Conservation (phyloP, 139 green algal species). For the Pycnococcus provasolii region DNA sequence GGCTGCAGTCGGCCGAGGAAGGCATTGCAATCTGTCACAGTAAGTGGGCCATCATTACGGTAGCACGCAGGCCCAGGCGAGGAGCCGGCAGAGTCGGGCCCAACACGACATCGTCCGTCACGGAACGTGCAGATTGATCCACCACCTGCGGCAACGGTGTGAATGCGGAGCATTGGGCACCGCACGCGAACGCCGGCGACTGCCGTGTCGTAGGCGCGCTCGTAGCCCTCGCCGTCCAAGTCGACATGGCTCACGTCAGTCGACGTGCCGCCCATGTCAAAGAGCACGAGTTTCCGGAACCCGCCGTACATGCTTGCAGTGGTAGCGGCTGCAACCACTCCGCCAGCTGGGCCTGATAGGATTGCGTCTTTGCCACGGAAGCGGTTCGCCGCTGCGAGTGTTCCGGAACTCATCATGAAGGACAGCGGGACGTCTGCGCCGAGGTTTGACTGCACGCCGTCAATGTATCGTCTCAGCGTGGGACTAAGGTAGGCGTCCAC, state of each 20-base stretch:
- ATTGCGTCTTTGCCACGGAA: constrained; percentile 32
- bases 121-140: constrained; percentile 20
- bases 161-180: constrained; percentile 20
- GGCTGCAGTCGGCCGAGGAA: constrained; percentile 12
- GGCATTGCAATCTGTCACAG: constrained; percentile 25
- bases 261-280: constrained; percentile 26
- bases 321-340: constrained; percentile 10
- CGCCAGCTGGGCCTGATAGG: constrained; percentile 20
- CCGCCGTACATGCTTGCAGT: constrained; percentile 1
- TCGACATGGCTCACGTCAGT: constrained; percentile 20
- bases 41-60: constrained; percentile 11
- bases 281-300: constrained; percentile 13
- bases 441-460: not conserved
- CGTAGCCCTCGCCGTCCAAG: not conserved
- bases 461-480: constrained; percentile 17
- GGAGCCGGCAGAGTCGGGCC: constrained; percentile 13
- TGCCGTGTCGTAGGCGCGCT: constrained; percentile 19
- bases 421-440: constrained; percentile 18
- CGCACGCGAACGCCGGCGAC: constrained; percentile 24
- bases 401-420: constrained; percentile 24
- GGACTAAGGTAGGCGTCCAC: constrained; percentile 25
- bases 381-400: constrained; percentile 1
- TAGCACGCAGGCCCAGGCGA: constrained; percentile 12
- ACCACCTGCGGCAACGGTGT: constrained; percentile 20
- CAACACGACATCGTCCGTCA: constrained; percentile 12